These are phyloP conservation scores for Stachybotrys echinatus DNA, from an alignment of 2,329 filamentous ascomycete species.

Conservation along the genomic window DNA sequence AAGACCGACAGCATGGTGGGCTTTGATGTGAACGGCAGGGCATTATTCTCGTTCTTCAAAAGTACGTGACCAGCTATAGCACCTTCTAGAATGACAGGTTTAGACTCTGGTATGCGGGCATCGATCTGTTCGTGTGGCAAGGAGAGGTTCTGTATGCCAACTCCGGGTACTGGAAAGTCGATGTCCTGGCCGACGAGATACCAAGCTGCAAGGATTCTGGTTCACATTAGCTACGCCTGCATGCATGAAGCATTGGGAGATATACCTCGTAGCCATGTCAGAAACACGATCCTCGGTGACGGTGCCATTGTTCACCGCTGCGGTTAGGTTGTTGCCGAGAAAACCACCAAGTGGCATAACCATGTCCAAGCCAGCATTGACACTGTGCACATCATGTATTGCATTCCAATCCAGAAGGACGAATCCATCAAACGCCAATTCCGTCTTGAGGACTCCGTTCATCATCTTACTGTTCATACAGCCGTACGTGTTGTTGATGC, in stretches of 20 bases:
- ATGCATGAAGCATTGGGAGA: neutral
- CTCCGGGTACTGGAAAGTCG: slow-evolving; percentile 37
- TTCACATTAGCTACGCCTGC: slow-evolving; percentile 5
- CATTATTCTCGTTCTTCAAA: slow-evolving; percentile 64
- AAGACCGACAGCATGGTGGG: slow-evolving; percentile 53
- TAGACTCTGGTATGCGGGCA: slow-evolving; percentile 40
- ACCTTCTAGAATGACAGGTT: slow-evolving; percentile 39
- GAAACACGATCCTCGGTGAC: slow-evolving; percentile 65
- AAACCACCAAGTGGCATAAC: slow-evolving; percentile 54
- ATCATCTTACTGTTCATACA: slow-evolving; percentile 68
- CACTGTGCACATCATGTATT: slow-evolving; percentile 53
- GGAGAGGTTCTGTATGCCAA: slow-evolving; percentile 58
- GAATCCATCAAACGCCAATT: slow-evolving; percentile 63
- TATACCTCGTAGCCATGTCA: slow-evolving; percentile 67
- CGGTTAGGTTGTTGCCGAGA: slow-evolving; percentile 62
- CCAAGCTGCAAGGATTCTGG: slow-evolving; percentile 60
- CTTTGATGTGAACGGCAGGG: slow-evolving; percentile 56
- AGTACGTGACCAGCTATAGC: slow-evolving; percentile 65
- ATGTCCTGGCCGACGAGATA: slow-evolving; percentile 50
- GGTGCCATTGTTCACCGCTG: slow-evolving; percentile 73
- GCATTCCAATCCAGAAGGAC: slow-evolving; percentile 66
- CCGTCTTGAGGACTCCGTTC: slow-evolving; percentile 62
- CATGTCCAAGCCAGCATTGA: slow-evolving; percentile 62
- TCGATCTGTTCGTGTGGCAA: slow-evolving; percentile 40
- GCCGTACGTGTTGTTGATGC: slow-evolving; percentile 67